phyloP scores from a whole-genome alignment of 805 yeast genomes.

The Grigorovia transvaalensis region DNA sequence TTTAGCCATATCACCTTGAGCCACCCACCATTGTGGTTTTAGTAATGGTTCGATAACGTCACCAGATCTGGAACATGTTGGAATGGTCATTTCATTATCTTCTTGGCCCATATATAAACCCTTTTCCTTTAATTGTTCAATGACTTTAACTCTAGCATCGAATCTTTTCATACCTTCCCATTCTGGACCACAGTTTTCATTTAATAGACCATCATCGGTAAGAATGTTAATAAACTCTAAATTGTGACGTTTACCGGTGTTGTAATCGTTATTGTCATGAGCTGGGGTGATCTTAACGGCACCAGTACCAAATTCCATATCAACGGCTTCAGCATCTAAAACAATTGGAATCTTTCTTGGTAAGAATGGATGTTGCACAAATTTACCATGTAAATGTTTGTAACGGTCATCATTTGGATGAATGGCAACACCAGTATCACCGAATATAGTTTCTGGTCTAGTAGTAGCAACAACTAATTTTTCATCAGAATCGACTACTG shows the following conservation, averaged over 20 bases:
- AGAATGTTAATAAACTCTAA: conserved; percentile 79
- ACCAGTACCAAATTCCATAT: conserved; percentile 99
- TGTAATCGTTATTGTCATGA: conserved; percentile 92
- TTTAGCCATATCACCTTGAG: conserved; percentile 79
- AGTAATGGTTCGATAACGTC: conserved; percentile 92
- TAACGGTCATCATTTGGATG: conserved; percentile 93
- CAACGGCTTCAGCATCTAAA: conserved; percentile 84
- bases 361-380: conserved; percentile 78
- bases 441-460: conserved; percentile 96
- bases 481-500: conserved; percentile 68
- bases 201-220: conserved; percentile 84
- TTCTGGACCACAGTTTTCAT: conserved; percentile 75
- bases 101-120: conserved; percentile 75
- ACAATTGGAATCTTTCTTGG: conserved; percentile 76
- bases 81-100: conserved; percentile 94
- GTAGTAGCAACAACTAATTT: conserved; percentile 90
- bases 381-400: conserved; percentile 90
- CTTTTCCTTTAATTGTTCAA: conserved; percentile 63
- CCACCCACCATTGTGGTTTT: conserved; percentile 99
- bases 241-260: conserved; percentile 83
- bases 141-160: conserved; percentile 80
- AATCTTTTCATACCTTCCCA: conserved; percentile 86
- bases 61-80: conserved; percentile 91
- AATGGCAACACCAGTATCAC: conserved; percentile 96
- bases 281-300: conserved; percentile 98